A percentile compares a stretch with the other conserved stretches of the same genome.
Evolutionary conservation across 495 filamentous ascomycete species (phyloP).

Genomic region (Penicillium cataractarum): DNA sequence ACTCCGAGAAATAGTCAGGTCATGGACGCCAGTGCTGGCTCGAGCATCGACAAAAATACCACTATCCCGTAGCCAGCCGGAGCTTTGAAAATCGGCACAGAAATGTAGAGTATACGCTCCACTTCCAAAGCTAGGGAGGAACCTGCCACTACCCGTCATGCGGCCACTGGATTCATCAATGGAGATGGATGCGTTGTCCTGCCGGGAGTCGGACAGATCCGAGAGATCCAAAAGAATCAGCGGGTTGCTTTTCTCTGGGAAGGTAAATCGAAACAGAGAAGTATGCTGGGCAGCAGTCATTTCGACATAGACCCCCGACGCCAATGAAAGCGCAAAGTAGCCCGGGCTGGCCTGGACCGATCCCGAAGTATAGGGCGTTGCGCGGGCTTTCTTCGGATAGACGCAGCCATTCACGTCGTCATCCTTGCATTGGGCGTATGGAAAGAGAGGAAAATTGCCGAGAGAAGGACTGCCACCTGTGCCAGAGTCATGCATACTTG

Average conservation of each 20-base stretch:
- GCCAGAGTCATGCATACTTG: conserved; percentile 73
- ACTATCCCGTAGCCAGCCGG: conserved; percentile 46
- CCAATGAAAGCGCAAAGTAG: conserved; percentile 68
- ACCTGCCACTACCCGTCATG: conserved; percentile 68
- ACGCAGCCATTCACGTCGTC: conserved; percentile 68
- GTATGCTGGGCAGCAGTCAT: conserved; percentile 65
- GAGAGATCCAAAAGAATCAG: conserved; percentile 70
- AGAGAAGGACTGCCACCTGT: conserved; percentile 74
- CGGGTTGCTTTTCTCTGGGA: conserved; percentile 53
- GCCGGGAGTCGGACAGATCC: conserved; percentile 68
- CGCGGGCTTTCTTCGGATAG: conserved; percentile 61
- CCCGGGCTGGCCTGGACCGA: conserved; percentile 70
- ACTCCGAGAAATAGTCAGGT: conserved; percentile 65
- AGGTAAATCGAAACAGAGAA: conserved; percentile 68
- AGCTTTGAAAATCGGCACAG: conserved; percentile 65
- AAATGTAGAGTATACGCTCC: conserved; percentile 67
- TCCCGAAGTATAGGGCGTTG: conserved; percentile 48
- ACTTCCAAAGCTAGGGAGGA: conserved; percentile 69
- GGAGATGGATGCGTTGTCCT: conserved; percentile 62
- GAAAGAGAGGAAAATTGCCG: conserved; percentile 77
- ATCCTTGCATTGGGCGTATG: conserved; percentile 62
- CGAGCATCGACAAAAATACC: conserved; percentile 49
- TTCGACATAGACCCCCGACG: conserved; percentile 62
- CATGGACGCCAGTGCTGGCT: conserved; percentile 49
- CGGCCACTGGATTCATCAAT: conserved; percentile 64